Base-by-base conservation (phyloP, 129 eudicot genomes). In the Artemisia tridentata region DNA sequence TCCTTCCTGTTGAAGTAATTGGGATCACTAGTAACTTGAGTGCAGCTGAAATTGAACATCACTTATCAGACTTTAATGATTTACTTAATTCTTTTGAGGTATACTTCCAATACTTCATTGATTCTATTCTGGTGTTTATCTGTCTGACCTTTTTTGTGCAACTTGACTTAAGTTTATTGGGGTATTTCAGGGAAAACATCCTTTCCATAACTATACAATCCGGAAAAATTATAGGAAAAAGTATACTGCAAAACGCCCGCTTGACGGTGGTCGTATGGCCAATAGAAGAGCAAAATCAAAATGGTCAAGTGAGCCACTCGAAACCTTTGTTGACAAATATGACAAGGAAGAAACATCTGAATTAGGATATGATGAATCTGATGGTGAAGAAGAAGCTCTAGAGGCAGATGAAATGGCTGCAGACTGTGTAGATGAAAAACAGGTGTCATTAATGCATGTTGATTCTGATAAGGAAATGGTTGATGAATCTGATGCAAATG, bases 191-290 rank as follows among this genome's bases (percentile, higher is more conserved):
- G 98, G 98, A 63, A 77, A 85, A 16, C 95, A 89, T 84, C 96
- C 98, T 61, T 92, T 92, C 56, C 98, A 92, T 79, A 92, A 92
- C 75, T 92, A 86, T 65, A 92, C 98, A 48, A 64, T 90, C 73
- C 75, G 98, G 68, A 68, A 95, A 31, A 87, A 81, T 63, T 89
- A 92, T 50, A 80, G 98, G 71, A 92, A 77, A 70, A 71, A 50
- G n/a, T 63, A 63, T 68, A 52, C 76, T 50, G 48, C 72, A 49
- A 86, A 83, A 77, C 69, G 27, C 16, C 46, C 72, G 64, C 59
- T 78, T 7, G 65, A 57, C 69, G 65, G 58, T 67, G 86, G 55
- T 59, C 72, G 82, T 31, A 29, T 70, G 5, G 76, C 82, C 21
- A 31, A 78, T 63, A 82, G 86, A 77, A 79, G 80, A 71, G 71